These are phyloP conservation scores for Heterobasidion occidentale DNA, from an alignment of 1,284 basidiomycete species.

Conservation along the genomic window DNA sequence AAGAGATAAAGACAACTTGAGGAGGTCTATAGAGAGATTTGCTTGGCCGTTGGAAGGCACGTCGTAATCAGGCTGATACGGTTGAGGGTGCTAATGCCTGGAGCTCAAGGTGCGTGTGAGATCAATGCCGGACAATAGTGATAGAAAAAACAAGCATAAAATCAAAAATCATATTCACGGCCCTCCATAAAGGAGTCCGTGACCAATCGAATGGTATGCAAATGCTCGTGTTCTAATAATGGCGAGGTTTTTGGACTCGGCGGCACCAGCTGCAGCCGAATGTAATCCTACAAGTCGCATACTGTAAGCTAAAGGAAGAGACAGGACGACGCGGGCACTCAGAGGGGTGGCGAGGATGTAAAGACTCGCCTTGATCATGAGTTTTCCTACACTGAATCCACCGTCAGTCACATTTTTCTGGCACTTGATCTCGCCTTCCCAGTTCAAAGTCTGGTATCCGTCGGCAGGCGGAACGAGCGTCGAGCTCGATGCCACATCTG, in stretches of 20 bases:
- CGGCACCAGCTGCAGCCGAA: not conserved
- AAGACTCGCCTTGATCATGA: conserved; percentile 31
- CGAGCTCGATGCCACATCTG: conserved; percentile 15
- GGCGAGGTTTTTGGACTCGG: not conserved
- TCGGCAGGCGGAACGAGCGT: conserved; percentile 4
- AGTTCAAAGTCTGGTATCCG: conserved; percentile 18
- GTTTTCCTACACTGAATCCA: conserved; percentile 16
- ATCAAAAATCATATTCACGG: not conserved
- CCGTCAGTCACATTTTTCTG: conserved; percentile 13
- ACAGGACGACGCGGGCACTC: not conserved
- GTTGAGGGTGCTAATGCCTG: no score
- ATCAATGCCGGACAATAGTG: no score
- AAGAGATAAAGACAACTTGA: no score
- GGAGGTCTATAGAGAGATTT: no score
- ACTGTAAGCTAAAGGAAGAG: not conserved
- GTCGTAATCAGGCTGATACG: no score
- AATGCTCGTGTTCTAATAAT: not conserved
- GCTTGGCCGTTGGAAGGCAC: no score
- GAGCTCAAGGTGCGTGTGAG: no score
- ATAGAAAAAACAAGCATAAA: not conserved
- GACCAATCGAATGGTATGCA: not conserved
- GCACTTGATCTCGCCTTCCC: conserved; percentile 22
- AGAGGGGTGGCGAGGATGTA: no score
- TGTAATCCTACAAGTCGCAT: not conserved
- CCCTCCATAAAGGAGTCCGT: not conserved